Evolutionary conservation across 306 rosid genomes (phyloP).

Genomic region (Gillenia trifoliata): DNA sequence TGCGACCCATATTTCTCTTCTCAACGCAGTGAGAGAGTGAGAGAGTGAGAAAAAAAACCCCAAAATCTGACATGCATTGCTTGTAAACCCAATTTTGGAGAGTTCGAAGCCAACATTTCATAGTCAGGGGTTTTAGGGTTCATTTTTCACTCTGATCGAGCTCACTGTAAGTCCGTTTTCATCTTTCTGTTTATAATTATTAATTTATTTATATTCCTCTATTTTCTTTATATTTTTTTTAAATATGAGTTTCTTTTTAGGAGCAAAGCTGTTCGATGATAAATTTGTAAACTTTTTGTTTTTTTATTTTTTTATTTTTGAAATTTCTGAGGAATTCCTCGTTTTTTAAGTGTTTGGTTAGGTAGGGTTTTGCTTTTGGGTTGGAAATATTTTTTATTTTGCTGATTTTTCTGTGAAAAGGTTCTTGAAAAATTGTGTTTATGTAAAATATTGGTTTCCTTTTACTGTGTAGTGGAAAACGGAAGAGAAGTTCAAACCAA

Average conservation of each 20-base stretch:
- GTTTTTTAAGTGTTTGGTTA: not conserved
- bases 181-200: not conserved
- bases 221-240: not conserved
- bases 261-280: not conserved
- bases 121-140: slow-evolving; percentile 4
- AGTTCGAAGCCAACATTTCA: not conserved
- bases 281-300: not conserved
- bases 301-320: not conserved
- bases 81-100: not conserved
- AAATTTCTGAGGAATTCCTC: not conserved
- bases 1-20: not conserved
- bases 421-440: not conserved
- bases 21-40: not conserved
- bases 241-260: not conserved
- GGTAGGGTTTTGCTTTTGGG: not conserved
- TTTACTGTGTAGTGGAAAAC: not conserved
- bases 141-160: not conserved
- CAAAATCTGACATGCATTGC: not conserved
- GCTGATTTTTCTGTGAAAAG: not conserved
- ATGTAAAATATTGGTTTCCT: not conserved
- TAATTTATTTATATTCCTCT: not conserved
- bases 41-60: not conserved
- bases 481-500: not conserved
- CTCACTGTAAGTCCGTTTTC: not conserved
- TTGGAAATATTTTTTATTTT: not conserved